Evolutionary conservation across 495 filamentous ascomycete species (phyloP).

Genomic region (Neurospora sp.): DNA sequence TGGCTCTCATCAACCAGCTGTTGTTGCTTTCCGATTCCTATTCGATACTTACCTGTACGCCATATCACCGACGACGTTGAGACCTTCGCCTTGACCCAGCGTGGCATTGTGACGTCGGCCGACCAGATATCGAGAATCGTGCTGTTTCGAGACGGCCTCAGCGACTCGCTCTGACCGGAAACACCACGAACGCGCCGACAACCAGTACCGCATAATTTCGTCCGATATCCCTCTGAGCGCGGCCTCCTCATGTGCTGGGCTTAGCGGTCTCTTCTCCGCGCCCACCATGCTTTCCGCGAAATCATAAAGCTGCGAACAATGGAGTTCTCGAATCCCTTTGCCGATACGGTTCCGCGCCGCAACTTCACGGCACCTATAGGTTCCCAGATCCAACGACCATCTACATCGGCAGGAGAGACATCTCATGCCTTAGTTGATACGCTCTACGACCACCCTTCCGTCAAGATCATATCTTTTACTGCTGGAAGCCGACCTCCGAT

Average conservation of each 20-base stretch:
- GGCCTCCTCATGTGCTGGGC: background rate
- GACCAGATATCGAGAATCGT: background rate
- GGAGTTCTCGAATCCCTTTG: slow-evolving; percentile 18
- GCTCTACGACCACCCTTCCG: slow-evolving; percentile 58
- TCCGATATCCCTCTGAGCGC: background rate
- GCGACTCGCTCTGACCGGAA: background rate
- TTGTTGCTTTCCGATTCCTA: background rate
- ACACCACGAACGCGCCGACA: background rate
- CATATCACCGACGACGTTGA: background rate
- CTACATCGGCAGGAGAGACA: background rate
- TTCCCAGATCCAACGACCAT: background rate
- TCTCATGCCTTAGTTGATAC: slow-evolving; percentile 45
- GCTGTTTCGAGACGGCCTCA: background rate
- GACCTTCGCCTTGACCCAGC: background rate
- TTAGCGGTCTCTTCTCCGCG: background rate
- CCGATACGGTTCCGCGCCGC: slow-evolving; percentile 28
- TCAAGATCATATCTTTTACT: slow-evolving; percentile 56
- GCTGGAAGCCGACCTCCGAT: slow-evolving; percentile 35
- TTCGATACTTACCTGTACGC: background rate
- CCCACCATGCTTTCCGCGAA: slow-evolving; percentile 12
- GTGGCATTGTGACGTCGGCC: background rate
- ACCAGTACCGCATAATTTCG: background rate
- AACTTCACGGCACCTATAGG: slow-evolving; percentile 28
- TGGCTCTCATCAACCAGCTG: background rate
- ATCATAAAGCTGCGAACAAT: slow-evolving; percentile 10